phyloP scores from a whole-genome alignment of 2,329 filamentous ascomycete species.

The Phoma sp. region DNA sequence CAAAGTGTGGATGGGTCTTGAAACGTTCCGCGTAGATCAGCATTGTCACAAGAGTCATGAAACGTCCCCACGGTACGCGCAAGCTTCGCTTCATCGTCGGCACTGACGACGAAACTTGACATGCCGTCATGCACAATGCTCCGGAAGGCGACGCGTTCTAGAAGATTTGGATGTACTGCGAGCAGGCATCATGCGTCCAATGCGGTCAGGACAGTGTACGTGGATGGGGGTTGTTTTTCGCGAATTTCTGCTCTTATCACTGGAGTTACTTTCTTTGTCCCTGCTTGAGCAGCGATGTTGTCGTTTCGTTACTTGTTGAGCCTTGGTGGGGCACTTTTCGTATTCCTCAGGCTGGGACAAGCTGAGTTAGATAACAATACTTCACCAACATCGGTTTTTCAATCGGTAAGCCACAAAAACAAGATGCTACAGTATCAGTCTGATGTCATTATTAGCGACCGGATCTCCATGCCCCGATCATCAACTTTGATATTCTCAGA shows the following conservation, averaged over 20 bases:
- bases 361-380: constrained; percentile 12
- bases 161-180: constrained; percentile 3
- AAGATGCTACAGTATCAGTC: neutral
- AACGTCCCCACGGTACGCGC: constrained; percentile 17
- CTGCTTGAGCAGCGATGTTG: constrained; percentile 4
- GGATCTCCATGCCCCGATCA: constrained; percentile 14
- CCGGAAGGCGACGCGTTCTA: constrained; percentile 7
- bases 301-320: constrained; percentile 11
- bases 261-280: neutral
- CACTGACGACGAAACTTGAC: constrained; percentile 1
- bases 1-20: constrained; percentile 1
- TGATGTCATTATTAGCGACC: constrained; percentile 12
- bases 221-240: no score
- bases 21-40: constrained; percentile 12
- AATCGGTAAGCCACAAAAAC: constrained; percentile 7
- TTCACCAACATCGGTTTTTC: constrained; percentile 11
- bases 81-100: constrained; percentile 13
- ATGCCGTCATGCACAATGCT: constrained; percentile 6
- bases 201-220: neutral
- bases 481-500: constrained; percentile 12
- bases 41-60: constrained; percentile 14
- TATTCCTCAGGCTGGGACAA: neutral
- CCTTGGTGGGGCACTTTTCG: constrained; percentile 1
- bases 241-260: no score
- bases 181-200: constrained; percentile 8